A percentile compares a stretch with the other conserved stretches of the same genome.
Conservation (phyloP, 2,329 filamentous ascomycete genomes). For the Phialophora verrucosa region DNA sequence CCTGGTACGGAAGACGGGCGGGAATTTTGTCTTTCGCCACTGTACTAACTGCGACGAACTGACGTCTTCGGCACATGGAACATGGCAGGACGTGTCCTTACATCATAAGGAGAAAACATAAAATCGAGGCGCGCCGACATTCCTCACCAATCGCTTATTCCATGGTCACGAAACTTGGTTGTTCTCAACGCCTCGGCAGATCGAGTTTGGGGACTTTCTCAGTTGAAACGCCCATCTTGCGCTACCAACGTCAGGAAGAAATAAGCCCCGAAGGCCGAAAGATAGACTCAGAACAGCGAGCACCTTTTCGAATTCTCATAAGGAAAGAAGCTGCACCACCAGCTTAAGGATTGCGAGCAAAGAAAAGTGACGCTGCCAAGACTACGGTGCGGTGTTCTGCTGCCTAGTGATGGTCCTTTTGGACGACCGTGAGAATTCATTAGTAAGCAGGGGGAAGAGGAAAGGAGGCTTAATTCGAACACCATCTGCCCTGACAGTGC, state of each 20-base stretch:
- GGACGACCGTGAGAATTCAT: no score
- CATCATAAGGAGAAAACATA: conserved; percentile 14
- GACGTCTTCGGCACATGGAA: conserved; percentile 5
- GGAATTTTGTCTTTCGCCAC: conserved; percentile 4
- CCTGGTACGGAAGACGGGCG: background rate
- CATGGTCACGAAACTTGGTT: conserved; percentile 22
- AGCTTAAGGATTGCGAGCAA: background rate
- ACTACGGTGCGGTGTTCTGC: background rate
- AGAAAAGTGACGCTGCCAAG: background rate
- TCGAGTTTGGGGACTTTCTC: background rate
- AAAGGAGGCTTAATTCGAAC: no score
- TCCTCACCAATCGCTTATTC: conserved; percentile 27
- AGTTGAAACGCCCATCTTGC: background rate
- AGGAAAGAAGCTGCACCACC: background rate
- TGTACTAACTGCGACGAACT: background rate
- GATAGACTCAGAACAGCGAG: background rate
- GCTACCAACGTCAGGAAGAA: background rate
- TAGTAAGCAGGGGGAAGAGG: no score
- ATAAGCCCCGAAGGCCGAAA: background rate
- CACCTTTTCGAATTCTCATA: background rate
- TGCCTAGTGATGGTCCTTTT: background rate
- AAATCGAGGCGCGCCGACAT: conserved; percentile 10
- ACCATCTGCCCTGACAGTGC: no score
- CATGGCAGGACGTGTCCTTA: conserved; percentile 7
- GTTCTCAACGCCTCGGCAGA: background rate